Evolutionary conservation across 2,329 filamentous ascomycete species (phyloP), one percentile per base, ranked within the genome.

Genomic region (Ustilaginoidea virens): DNA sequence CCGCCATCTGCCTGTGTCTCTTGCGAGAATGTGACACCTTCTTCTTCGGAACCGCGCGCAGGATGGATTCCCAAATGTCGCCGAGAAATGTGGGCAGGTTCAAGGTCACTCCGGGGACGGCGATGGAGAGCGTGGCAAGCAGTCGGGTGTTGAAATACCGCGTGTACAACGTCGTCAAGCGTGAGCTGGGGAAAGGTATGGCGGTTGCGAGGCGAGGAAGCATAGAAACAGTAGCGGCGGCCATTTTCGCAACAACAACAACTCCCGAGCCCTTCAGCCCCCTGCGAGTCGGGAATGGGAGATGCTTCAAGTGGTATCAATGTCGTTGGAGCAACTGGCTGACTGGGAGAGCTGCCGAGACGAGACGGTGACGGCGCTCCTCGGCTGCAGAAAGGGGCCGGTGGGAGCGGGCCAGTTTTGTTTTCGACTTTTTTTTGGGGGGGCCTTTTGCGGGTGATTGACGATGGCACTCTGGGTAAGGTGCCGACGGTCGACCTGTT

Each of bases 1-100:
- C 90, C 15, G 86, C 87, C 76, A 96, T 80, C 49, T 92, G 85
- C 45, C 92, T 74, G 49, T 85, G 77, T 43, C 90, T 71, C 66
- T 85, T 93, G 63, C 90, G 93, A 63, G 82, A 82, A 55, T 98
- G 83, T 23, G 87, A 94, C 19, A 85, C 92, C 70, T 96, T 98
- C 63, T 93, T 96, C 69, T 98, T 98, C 5, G 90, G 90, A 11
- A 96, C 90, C 1, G 90, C 90, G 40, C 76, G 76, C 41, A 98
- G 65, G 25, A 98, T 70, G 5, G 81, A 85, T 42, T 94, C 87
- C 87, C 87, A 96, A 45, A 98, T 74, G 37, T 80, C 80, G 32
- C 71, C 74, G 14, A 93, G 57, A n/a, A 85, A 48, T 28, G 61
- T 70, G 7, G 62, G 63, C 8, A 69, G 44, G 32, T 56, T 57